Evolutionary conservation across 2,329 filamentous ascomycete species (phyloP).

Genomic region (Knoxdaviesia capensis): DNA sequence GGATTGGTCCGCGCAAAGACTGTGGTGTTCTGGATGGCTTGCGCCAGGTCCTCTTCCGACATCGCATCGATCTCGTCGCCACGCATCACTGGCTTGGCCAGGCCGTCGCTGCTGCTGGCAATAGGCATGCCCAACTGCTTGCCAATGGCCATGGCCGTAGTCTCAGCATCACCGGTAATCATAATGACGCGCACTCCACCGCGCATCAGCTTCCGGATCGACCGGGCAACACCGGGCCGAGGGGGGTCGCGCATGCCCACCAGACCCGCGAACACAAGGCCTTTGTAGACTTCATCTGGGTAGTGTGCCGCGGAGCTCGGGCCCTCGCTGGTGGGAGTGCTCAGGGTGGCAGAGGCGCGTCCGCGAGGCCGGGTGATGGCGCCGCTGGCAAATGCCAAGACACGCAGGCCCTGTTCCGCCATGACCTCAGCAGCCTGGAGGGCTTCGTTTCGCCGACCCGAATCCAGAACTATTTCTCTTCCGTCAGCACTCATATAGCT

Average conservation of each 20-base stretch:
- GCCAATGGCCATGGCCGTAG: conserved; percentile 84
- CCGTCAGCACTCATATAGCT: conserved; percentile 78
- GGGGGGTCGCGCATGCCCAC: conserved; percentile 97
- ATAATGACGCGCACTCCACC: conserved; percentile 96
- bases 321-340: conserved; percentile 25
- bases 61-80: conserved; percentile 90
- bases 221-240: conserved; percentile 69
- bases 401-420: conserved; percentile 74
- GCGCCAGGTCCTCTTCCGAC: conserved; percentile 65
- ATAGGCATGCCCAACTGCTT: conserved; percentile 90
- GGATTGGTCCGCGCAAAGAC: conserved; percentile 94
- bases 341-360: conserved; percentile 6
- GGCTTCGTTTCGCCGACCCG: conserved; percentile 52
- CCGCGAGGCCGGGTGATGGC: conserved; percentile 32
- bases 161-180: conserved; percentile 95
- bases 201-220: conserved; percentile 76
- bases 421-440: conserved; percentile 64
- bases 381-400: conserved; percentile 86
- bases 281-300: conserved; percentile 55
- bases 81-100: conserved; percentile 51
- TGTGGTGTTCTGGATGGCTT: conserved; percentile 71
- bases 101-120: conserved; percentile 30
- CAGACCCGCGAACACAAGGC: conserved; percentile 74
- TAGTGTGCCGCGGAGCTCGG: conserved; percentile 21
- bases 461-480: conserved; percentile 68